phyloP scores from a whole-genome alignment of 1,139 yeast genomes.

The Nematodospora anomalae region DNA sequence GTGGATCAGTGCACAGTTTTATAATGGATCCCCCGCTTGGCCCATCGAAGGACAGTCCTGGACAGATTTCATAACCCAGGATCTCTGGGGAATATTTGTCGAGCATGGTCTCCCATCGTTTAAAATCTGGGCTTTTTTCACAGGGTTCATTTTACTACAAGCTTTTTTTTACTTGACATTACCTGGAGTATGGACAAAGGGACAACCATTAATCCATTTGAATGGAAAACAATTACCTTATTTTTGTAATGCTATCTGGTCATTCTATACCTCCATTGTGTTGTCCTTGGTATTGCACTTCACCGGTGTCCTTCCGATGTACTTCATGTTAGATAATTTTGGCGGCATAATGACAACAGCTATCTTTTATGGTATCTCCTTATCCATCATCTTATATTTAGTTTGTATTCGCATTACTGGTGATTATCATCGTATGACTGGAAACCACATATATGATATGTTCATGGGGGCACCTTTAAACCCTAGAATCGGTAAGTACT shows the following conservation, averaged over 20 bases:
- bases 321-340: conserved; percentile 73
- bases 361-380: conserved; percentile 69
- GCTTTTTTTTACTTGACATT: conserved; percentile 75
- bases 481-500: conserved; percentile 86
- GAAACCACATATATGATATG: conserved; percentile 83
- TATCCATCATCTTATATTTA: conserved; percentile 62
- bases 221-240: conserved; percentile 81
- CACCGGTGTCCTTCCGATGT: conserved; percentile 70
- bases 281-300: conserved; percentile 64
- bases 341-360: conserved; percentile 94
- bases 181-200: conserved; percentile 95
- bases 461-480: conserved; percentile 98
- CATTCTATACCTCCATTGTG: conserved; percentile 70
- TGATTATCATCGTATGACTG: conserved; percentile 87
- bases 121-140: conserved; percentile 68
- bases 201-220: conserved; percentile 85
- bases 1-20: conserved; percentile 89
- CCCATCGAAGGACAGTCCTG: conserved; percentile 64
- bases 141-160: conserved; percentile 70
- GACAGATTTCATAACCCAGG: conserved; percentile 48
- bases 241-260: conserved; percentile 87
- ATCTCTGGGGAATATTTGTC: conserved; percentile 45
- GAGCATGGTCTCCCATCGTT: conserved; percentile 69
- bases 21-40: conserved; percentile 68
- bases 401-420: conserved; percentile 65